Conservation (phyloP, 129 eudicot species). For the Glebionis coronaria region DNA sequence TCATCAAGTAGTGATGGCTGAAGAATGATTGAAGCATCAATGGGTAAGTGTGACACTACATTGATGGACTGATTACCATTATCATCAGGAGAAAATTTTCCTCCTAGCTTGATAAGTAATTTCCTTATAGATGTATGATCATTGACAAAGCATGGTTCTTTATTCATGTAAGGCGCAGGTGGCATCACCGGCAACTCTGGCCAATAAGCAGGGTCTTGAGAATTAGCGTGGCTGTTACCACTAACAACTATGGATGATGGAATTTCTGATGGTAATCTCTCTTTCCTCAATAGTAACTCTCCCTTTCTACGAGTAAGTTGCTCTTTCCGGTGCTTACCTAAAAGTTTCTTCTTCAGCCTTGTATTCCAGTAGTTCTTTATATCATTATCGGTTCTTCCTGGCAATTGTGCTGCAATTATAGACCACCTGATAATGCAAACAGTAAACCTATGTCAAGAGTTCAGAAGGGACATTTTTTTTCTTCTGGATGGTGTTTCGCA, state of each 20-base stretch:
- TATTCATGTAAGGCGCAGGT: slow-evolving; percentile 39
- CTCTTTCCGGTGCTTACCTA: slow-evolving; percentile 71
- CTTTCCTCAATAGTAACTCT: slow-evolving; percentile 38
- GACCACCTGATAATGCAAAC: slow-evolving; percentile 65
- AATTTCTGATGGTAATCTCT: slow-evolving; percentile 29
- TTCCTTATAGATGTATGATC: slow-evolving; percentile 62
- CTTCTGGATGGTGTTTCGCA: too few species aligned
- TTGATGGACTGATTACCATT: slow-evolving; percentile 17
- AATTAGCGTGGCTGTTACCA: slow-evolving; percentile 7
- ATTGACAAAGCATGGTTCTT: slow-evolving; percentile 34
- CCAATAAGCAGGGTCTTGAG: slow-evolving; percentile 39
- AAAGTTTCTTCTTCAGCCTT: slow-evolving; percentile 70
- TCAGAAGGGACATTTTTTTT: not conserved
- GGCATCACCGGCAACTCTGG: slow-evolving; percentile 44
- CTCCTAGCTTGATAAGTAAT: slow-evolving; percentile 69
- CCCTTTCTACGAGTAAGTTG: slow-evolving; percentile 33
- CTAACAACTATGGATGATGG: slow-evolving; percentile 38
- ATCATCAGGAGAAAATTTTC: slow-evolving; percentile 42
- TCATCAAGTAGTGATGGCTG: slow-evolving; percentile 23
- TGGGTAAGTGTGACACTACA: slow-evolving; percentile 21
- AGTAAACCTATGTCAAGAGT: not conserved
- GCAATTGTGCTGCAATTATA: slow-evolving; percentile 84
- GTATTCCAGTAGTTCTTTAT: slow-evolving; percentile 96
- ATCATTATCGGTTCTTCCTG: slow-evolving; percentile 88
- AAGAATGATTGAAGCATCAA: slow-evolving; percentile 4